phyloP scores from a whole-genome alignment of 495 filamentous ascomycete species.

The Bacidia rubella region DNA sequence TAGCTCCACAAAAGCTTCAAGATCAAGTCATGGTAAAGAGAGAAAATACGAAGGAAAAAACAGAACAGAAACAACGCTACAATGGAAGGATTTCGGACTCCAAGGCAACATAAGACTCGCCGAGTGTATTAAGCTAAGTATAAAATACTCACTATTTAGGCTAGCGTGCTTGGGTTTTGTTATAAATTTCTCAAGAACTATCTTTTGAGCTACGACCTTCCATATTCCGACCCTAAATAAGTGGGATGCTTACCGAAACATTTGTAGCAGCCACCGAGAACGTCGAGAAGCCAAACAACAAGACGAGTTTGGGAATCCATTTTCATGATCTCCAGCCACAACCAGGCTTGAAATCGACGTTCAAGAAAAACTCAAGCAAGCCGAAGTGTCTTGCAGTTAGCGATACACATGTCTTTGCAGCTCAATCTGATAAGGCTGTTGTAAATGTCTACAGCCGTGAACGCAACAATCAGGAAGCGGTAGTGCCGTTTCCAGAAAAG shows the following conservation, averaged over 20 bases:
- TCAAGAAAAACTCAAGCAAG: conserved; percentile 84
- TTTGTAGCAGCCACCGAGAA: conserved; percentile 65
- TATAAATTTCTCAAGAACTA: too few species aligned
- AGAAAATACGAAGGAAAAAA: too few species aligned
- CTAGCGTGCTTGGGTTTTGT: too few species aligned
- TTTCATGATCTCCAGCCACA: conserved; percentile 68
- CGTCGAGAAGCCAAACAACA: conserved; percentile 48
- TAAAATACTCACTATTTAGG: too few species aligned
- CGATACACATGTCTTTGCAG: conserved; percentile 75
- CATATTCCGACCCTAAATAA: too few species aligned
- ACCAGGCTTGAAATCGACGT: conserved; percentile 53
- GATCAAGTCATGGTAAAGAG: too few species aligned
- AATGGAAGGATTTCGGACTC: too few species aligned
- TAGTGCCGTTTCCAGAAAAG: conserved; percentile 73
- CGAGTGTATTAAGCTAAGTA: too few species aligned
- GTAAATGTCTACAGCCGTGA: conserved; percentile 80
- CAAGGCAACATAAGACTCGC: too few species aligned
- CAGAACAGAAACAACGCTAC: too few species aligned
- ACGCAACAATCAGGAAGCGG: conserved; percentile 72
- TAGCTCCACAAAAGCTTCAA: too few species aligned
- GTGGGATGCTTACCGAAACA: conserved; percentile 77
- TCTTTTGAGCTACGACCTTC: too few species aligned
- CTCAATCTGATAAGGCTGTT: conserved; percentile 79
- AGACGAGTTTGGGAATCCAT: conserved; percentile 60
- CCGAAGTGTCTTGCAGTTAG: conserved; percentile 69